phyloP scores from a whole-genome alignment of 805 yeast genomes.

The Martiniozyma abietophila region DNA sequence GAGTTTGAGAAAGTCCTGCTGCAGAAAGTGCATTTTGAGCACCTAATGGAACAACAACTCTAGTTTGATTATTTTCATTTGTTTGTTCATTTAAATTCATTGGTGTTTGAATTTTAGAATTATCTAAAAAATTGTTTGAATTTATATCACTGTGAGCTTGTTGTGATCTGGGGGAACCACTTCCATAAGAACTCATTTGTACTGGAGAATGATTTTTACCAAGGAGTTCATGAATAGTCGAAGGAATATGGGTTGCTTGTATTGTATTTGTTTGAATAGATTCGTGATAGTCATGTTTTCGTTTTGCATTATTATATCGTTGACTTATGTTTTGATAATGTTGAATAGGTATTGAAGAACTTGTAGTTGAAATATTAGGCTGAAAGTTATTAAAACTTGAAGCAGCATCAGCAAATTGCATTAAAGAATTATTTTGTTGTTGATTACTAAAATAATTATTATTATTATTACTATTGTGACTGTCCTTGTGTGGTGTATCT shows the following conservation, averaged over 20 bases:
- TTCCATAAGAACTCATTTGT: too few relatives aligned
- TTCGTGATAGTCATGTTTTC: constrained; percentile 13
- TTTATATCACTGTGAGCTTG: background rate
- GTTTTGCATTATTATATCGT: constrained; percentile 11
- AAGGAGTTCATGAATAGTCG: constrained; percentile 19
- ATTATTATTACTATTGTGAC: background rate
- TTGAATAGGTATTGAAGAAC: constrained; percentile 6
- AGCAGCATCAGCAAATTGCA: constrained; percentile 10
- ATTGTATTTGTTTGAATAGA: constrained; percentile 7
- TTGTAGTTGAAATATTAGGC: constrained; percentile 7
- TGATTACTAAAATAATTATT: background rate
- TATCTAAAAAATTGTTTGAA: background rate
- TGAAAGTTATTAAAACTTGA: constrained; percentile 10
- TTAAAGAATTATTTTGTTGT: constrained; percentile 12
- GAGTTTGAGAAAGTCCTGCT: constrained; percentile 60
- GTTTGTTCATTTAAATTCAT: background rate
- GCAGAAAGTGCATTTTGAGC: constrained; percentile 54
- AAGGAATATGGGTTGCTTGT: constrained; percentile 26
- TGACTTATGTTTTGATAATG: constrained; percentile 12
- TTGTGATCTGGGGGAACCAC: too few relatives aligned
- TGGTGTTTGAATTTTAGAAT: background rate
- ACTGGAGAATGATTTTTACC: constrained; percentile 3
- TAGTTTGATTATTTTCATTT: constrained; percentile 3
- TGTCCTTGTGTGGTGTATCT: constrained; percentile 2
- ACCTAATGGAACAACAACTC: constrained; percentile 63